A percentile compares a stretch with the other conserved stretches of the same genome.
These are phyloP conservation scores for Suillus spraguei DNA, from an alignment of 768 basidiomycete species.

Conservation along the genomic window DNA sequence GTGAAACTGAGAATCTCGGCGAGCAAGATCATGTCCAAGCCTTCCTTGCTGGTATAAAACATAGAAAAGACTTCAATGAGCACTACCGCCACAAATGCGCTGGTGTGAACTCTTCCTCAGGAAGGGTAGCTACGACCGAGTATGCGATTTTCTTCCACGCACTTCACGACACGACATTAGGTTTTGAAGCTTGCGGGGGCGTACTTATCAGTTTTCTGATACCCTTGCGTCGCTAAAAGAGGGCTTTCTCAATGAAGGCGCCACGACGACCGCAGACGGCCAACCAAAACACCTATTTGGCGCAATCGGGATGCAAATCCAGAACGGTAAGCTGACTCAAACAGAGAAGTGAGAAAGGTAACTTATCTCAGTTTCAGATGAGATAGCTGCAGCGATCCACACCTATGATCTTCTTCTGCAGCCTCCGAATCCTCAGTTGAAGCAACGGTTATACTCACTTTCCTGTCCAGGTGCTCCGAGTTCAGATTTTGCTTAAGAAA, in stretches of 20 bases:
- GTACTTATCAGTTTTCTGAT: too few species aligned
- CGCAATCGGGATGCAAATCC: constrained; percentile 84
- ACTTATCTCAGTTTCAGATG: constrained; percentile 49
- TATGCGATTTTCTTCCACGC: constrained; percentile 39
- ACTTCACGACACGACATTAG: too few species aligned
- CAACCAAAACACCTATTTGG: constrained; percentile 76
- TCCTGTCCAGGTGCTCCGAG: constrained; percentile 72
- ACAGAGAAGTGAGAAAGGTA: background rate
- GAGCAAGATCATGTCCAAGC: constrained; percentile 64
- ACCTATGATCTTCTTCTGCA: constrained; percentile 72
- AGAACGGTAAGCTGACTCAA: constrained; percentile 55
- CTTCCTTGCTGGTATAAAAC: constrained; percentile 66
- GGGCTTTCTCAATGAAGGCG: constrained; percentile 60
- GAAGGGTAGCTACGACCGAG: constrained; percentile 65
- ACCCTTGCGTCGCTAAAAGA: too few species aligned
- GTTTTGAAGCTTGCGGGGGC: too few species aligned
- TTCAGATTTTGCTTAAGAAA: constrained; percentile 75
- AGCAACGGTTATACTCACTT: constrained; percentile 87
- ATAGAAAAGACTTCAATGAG: constrained; percentile 81
- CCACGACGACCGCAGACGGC: constrained; percentile 61
- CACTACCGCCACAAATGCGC: constrained; percentile 80
- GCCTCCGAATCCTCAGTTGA: constrained; percentile 69
- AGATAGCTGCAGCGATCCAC: constrained; percentile 83
- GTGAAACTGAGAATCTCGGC: constrained; percentile 64
- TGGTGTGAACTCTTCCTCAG: constrained; percentile 79